A percentile compares a stretch with the other conserved stretches of the same genome.
phyloP scores from a whole-genome alignment of 129 eudicot species.

The Sambucus nigra region DNA sequence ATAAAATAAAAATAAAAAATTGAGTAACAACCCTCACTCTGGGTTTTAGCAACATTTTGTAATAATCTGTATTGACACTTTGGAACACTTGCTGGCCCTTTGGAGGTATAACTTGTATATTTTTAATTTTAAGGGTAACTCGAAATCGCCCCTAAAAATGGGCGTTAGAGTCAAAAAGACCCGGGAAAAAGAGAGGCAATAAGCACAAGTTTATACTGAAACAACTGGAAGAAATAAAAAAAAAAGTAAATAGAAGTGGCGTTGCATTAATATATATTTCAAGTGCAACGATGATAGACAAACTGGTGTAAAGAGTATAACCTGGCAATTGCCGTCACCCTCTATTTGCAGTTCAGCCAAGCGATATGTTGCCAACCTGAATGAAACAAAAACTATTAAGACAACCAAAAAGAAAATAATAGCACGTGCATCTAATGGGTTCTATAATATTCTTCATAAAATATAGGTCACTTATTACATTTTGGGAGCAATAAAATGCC shows the following conservation, averaged over 20 bases:
- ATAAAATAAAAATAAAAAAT: neutral
- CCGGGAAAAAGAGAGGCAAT: too few species aligned
- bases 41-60: too few species aligned
- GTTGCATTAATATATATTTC: neutral
- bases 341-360: conserved; percentile 43
- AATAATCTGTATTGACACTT: too few species aligned
- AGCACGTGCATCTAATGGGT: neutral
- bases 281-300: neutral
- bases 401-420: neutral
- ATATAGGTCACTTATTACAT: too few species aligned
- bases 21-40: too few species aligned
- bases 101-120: too few species aligned
- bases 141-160: too few species aligned
- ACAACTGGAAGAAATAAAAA: neutral
- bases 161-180: too few species aligned
- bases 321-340: conserved; percentile 75
- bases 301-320: conserved; percentile 7
- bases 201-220: neutral
- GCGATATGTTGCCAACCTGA: conserved; percentile 49
- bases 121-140: too few species aligned
- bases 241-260: neutral
- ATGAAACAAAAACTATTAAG: conserved; percentile 3
- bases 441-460: too few species aligned
- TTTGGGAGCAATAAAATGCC: too few species aligned
- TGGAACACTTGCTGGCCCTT: too few species aligned